Base-by-base conservation (phyloP, 139 green algal genomes). In the Coelastrella sp. region DNA sequence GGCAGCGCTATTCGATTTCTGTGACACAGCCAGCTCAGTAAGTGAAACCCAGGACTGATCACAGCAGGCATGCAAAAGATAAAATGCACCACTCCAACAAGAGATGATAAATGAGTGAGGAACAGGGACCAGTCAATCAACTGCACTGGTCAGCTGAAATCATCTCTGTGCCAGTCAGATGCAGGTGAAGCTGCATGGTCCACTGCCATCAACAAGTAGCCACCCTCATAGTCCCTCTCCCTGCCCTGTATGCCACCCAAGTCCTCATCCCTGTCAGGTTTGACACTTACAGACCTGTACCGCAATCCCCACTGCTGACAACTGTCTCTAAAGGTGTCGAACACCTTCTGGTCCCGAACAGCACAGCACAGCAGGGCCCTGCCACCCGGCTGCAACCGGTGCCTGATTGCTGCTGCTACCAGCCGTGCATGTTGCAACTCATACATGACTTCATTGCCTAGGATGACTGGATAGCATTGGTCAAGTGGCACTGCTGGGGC, bases 391-490 rank as follows among this genome's bases (percentile, higher is more conserved):
- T 74, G 60, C 56, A 97, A 81, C 7, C 95, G 82, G 75, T 96
- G 94, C 61, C 82, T 87, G n/a, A 98, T 20, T 12, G 94, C 94
- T 60, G 95, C 93, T 22, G 96, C 93, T 61, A 98, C 93, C 25
- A 97, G 90, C 61, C 63, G 19, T 0, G 94, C 92, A 82, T 97
- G 95, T 8, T 58, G 68, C 11, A 58, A 73, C 92, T 98, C 96
- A 87, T 98, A 98, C 92, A 98, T 93, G 11, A 98, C 91, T 82
- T 98, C 96, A 8, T 93, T 96, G 0, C 94, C 96, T 24, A 98
- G 78, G 6, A 98, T 92, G 0, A 98, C 86, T 0, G 92, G 73
- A 88, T 95, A 98, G 7, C 72, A 87, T 49, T 95, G 91, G 27
- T 68, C 25, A 0, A 56, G n/a, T 4, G 78, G 75, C 9, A 97